Percentiles rank a stretch among this genome's conserved stretches.
phyloP scores from a whole-genome alignment of 2,329 filamentous ascomycete species.

The Amauroascus verrucosus region DNA sequence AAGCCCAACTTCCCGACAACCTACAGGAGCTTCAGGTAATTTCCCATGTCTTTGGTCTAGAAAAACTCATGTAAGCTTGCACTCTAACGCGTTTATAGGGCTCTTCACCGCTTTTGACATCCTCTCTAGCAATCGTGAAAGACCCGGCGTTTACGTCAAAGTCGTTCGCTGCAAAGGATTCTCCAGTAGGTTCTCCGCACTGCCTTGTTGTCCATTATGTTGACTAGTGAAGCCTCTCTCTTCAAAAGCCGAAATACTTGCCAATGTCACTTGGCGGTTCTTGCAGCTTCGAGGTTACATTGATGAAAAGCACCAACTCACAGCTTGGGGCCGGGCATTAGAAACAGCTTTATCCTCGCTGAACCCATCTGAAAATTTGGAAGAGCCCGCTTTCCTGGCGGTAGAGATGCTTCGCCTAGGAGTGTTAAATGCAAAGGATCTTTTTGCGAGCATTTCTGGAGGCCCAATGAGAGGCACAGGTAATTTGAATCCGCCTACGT shows the following conservation, averaged over 20 bases:
- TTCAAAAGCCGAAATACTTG: constrained; percentile 59
- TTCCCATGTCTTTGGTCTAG: not conserved
- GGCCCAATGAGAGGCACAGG: constrained; percentile 49
- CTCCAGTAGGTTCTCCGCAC: constrained; percentile 24
- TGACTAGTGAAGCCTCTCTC: constrained; percentile 35
- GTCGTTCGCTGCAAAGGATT: constrained; percentile 52
- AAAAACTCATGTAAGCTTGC: too few species aligned
- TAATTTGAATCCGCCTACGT: constrained; percentile 16
- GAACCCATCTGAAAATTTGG: constrained; percentile 48
- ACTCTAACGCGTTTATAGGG: constrained; percentile 10
- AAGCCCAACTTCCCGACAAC: constrained; percentile 41
- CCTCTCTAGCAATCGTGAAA: constrained; percentile 53
- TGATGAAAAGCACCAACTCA: constrained; percentile 66
- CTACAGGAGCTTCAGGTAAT: constrained; percentile 24
- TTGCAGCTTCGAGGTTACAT: constrained; percentile 81
- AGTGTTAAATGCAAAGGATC: constrained; percentile 61
- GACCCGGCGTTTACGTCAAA: constrained; percentile 59
- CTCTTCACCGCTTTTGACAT: constrained; percentile 22
- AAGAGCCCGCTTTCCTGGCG: constrained; percentile 71
- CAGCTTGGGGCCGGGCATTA: constrained; percentile 72
- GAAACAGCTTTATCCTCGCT: constrained; percentile 57
- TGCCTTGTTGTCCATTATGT: not conserved
- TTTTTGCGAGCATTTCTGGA: constrained; percentile 49
- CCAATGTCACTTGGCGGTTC: constrained; percentile 79
- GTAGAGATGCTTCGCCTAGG: constrained; percentile 76